phyloP scores from a whole-genome alignment of 768 basidiomycete species.

The Omphalotus guepiniiformis region DNA sequence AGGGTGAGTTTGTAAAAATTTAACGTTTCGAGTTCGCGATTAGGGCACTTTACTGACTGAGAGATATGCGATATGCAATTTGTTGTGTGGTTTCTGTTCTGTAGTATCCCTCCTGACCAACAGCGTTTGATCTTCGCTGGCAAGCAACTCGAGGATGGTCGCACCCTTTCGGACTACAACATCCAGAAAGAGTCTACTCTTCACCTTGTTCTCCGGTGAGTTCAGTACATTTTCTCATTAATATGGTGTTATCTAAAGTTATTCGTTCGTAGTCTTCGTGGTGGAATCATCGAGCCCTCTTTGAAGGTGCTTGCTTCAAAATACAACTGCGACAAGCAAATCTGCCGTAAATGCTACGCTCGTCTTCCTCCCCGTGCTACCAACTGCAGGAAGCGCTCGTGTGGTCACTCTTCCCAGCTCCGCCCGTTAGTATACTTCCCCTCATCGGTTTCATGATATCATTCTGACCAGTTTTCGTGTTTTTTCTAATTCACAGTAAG shows the following conservation, averaged over 20 bases:
- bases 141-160: slow-evolving; percentile 98
- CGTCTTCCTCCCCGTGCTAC: slow-evolving; percentile 98
- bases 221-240: slow-evolving; percentile 8
- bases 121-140: slow-evolving; percentile 96
- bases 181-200: slow-evolving; percentile 98
- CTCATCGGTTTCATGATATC: not conserved
- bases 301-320: slow-evolving; percentile 95
- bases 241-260: not conserved
- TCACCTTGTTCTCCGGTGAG: slow-evolving; percentile 92
- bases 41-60: not conserved
- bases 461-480: not conserved
- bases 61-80: not conserved
- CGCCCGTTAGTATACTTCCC: slow-evolving; percentile 64
- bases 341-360: slow-evolving; percentile 99
- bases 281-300: slow-evolving; percentile 99
- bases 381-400: slow-evolving; percentile 96
- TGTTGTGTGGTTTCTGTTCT: not conserved
- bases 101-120: slow-evolving; percentile 89
- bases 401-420: slow-evolving; percentile 88
- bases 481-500: slow-evolving; percentile 1
- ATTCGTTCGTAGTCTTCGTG: slow-evolving; percentile 68
- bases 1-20: slow-evolving; percentile 32
- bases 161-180: slow-evolving; percentile 95
- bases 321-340: slow-evolving; percentile 99
- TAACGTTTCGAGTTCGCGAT: not conserved